Evolutionary conservation across 495 filamentous ascomycete species (phyloP).

Genomic region (Glarea lozoyensis): DNA sequence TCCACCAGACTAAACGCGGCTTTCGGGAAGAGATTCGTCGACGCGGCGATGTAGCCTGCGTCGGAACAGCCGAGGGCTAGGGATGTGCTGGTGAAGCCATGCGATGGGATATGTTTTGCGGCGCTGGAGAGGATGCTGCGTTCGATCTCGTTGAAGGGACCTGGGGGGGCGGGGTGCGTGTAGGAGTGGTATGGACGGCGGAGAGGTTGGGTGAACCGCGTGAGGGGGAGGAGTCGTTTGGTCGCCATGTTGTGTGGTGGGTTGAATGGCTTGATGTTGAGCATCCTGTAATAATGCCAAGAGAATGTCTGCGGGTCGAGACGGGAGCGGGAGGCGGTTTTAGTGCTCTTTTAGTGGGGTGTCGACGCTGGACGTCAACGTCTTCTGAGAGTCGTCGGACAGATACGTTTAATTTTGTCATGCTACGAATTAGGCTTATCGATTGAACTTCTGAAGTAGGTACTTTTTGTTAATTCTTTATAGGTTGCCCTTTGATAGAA

Average conservation of each 20-base stretch:
- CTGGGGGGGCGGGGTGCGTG: slow-evolving; percentile 45
- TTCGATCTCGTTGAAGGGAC: slow-evolving; percentile 63
- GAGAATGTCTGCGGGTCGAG: no score
- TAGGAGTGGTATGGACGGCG: slow-evolving; percentile 62
- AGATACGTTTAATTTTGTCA: no score
- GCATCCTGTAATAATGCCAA: no score
- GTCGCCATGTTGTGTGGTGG: background rate
- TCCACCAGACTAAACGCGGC: slow-evolving; percentile 74
- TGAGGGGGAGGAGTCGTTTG: background rate
- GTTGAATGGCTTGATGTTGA: background rate
- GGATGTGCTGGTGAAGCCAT: slow-evolving; percentile 69
- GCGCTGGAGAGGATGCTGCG: slow-evolving; percentile 70
- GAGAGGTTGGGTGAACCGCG: background rate
- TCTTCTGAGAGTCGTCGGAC: no score
- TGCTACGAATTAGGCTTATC: no score
- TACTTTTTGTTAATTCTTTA: no score
- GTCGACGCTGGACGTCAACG: no score
- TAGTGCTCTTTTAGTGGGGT: no score
- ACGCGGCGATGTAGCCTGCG: slow-evolving; percentile 77
- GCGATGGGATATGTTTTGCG: slow-evolving; percentile 64
- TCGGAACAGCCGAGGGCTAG: slow-evolving; percentile 73
- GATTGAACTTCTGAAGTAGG: no score
- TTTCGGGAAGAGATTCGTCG: slow-evolving; percentile 68
- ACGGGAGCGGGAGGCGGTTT: no score
- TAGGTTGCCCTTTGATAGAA: no score